These are phyloP conservation scores for Dillenia suffruticosa DNA, from an alignment of 164 flowering plant species.

Conservation along the genomic window DNA sequence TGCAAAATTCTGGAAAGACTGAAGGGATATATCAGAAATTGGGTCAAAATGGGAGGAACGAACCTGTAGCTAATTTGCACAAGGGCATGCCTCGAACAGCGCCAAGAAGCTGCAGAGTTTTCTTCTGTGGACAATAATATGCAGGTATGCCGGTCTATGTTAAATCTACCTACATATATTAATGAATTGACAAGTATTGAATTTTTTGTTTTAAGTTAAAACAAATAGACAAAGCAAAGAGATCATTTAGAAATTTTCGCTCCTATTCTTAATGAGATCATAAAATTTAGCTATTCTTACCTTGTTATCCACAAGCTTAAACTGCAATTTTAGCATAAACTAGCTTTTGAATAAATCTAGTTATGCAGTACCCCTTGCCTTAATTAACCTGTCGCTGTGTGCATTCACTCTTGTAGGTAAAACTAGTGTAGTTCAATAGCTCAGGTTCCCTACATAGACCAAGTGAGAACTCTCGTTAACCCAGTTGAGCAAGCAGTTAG, in stretches of 20 bases:
- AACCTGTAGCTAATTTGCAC: conserved; percentile 59
- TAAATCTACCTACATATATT: neutral
- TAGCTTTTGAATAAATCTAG: too few species aligned
- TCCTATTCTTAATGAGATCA: neutral
- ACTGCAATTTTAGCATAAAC: too few species aligned
- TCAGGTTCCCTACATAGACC: conserved; percentile 75
- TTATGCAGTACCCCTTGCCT: too few species aligned
- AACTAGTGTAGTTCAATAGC: conserved; percentile 67
- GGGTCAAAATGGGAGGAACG: conserved; percentile 57
- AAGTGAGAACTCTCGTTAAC: conserved; percentile 68
- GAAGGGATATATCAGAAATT: conserved; percentile 64
- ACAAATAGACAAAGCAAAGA: neutral
- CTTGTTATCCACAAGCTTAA: too few species aligned
- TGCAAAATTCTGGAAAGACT: conserved; percentile 56
- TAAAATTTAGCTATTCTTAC: too few species aligned
- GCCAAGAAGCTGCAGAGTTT: conserved; percentile 77
- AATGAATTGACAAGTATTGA: neutral
- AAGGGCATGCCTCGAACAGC: conserved; percentile 69
- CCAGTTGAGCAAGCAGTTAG: conserved; percentile 85
- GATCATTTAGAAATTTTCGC: neutral
- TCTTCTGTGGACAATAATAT: conserved; percentile 86
- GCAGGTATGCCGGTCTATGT: conserved; percentile 48
- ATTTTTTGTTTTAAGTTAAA: neutral
- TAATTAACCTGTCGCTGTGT: neutral
- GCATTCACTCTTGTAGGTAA: conserved; percentile 49